Evolutionary conservation across 768 basidiomycete species (phyloP).

Genomic region (Leccinellum luteum): DNA sequence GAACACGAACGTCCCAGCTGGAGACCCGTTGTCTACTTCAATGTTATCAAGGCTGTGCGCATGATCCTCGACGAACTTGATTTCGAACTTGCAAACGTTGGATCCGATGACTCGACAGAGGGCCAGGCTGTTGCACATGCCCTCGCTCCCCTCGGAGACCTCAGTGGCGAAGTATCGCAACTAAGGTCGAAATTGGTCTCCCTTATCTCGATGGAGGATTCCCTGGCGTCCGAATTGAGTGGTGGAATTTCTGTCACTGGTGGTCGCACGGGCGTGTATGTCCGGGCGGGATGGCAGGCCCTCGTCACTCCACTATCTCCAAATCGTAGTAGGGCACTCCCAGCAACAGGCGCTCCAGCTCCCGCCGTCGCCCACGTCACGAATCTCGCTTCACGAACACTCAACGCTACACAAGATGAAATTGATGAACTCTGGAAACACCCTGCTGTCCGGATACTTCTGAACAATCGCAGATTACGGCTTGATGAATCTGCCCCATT

Average conservation of each 20-base stretch:
- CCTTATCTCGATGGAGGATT: constrained; percentile 63
- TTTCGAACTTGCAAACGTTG: constrained; percentile 43
- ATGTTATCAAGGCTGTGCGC: constrained; percentile 76
- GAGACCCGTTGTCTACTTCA: constrained; percentile 81
- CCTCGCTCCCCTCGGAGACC: constrained; percentile 31
- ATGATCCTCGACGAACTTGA: constrained; percentile 74
- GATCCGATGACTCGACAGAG: constrained; percentile 27
- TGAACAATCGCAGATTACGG: constrained; percentile 56
- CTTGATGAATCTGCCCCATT: constrained; percentile 76
- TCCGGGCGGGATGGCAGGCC: constrained; percentile 72
- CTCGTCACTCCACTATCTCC: constrained; percentile 43
- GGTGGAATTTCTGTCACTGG: constrained; percentile 61
- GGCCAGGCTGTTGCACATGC: constrained; percentile 32
- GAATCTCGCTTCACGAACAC: constrained; percentile 52
- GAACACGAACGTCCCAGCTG: constrained; percentile 72
- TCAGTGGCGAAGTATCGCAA: constrained; percentile 45
- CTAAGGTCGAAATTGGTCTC: constrained; percentile 59
- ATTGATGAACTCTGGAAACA: constrained; percentile 70
- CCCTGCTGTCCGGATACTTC: constrained; percentile 55
- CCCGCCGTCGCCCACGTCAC: constrained; percentile 41
- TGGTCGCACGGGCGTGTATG: constrained; percentile 60
- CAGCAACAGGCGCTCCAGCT: constrained; percentile 30
- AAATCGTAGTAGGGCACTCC: constrained; percentile 42
- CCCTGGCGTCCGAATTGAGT: constrained; percentile 64
- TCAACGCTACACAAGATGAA: constrained; percentile 48